Base-by-base conservation (phyloP, 2,329 filamentous ascomycete genomes). In the Teratosphaeria zuluensis region DNA sequence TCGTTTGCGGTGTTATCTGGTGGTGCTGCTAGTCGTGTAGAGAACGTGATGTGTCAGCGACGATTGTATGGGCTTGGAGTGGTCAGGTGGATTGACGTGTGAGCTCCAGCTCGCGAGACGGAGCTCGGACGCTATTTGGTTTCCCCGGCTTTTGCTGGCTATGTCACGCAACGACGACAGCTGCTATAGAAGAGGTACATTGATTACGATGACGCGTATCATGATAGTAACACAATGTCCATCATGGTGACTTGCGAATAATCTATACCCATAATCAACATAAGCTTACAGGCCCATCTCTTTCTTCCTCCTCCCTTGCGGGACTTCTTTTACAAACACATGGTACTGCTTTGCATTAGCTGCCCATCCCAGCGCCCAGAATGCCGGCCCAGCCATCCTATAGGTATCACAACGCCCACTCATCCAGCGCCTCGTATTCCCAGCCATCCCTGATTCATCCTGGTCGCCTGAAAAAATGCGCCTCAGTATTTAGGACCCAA, bases 401-500 rank as follows among this genome's bases (percentile, higher is more conserved):
- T 35, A 35, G 7, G 33, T 35, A 35, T 35, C 24, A 28, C 24
- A 28, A 2, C 24, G 24, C 24, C 24, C 24, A 28, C 24, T 28
- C 24, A 28, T 28, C 24, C 24, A 28, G 24, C 24, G 24, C 24
- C 4, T 28, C 24, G 4, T 28, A 28, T 2, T 28, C 24, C 24
- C 24, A 28, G 24, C 24, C 4, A 28, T 28, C 24, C 24, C 24
- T 28, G 24, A 28, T 35, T 35, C 33, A 35, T 35, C 38, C 16
- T 55, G 65, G 63, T 42, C 67, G 42, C 55, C 55, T 53, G 31
- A 82, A 73, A 14, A 79, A 77, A 72, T 83, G 80, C 38, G 80
- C 80, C 63, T 81, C 80, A 0, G 80, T 81, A 65, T 81, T 82
- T 68, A 87, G 74, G 46, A 89, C 84, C 70, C 78, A 89, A 8